These are phyloP conservation scores for Diplotaxis tenuifolia DNA, from an alignment of 345 rosid genomes.

Conservation along the genomic window DNA sequence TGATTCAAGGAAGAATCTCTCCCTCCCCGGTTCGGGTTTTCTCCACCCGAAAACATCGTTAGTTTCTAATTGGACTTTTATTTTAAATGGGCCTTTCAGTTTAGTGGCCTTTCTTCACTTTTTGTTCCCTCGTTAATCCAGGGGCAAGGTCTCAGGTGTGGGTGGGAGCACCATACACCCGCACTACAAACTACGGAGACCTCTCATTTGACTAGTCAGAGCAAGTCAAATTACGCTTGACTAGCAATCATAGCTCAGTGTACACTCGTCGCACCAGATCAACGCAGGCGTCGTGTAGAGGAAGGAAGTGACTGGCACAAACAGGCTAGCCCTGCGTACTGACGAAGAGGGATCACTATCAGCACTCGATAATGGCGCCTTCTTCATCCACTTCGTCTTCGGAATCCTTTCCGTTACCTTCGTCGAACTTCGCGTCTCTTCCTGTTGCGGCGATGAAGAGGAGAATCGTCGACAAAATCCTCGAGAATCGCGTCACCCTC, in stretches of 20 bases:
- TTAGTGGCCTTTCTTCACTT: no score
- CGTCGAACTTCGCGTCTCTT: conserved; percentile 57
- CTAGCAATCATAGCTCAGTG: not conserved
- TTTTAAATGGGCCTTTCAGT: conserved; percentile 22
- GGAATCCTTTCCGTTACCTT: conserved; percentile 40
- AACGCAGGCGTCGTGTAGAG: not conserved
- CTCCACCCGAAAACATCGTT: conserved; percentile 1
- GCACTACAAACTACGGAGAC: not conserved
- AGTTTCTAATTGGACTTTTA: not conserved
- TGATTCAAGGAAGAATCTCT: not conserved
- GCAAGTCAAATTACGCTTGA: not conserved
- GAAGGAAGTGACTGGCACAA: conserved; percentile 12
- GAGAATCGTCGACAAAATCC: conserved; percentile 75
- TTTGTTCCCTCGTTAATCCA: not conserved
- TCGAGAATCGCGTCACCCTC: conserved; percentile 91
- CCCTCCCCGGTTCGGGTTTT: not conserved
- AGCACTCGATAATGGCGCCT: conserved; percentile 40
- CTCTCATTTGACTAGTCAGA: not conserved
- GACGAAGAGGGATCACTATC: not conserved
- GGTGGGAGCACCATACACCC: conserved; percentile 14
- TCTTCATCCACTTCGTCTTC: conserved; percentile 55
- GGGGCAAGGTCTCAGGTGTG: conserved; percentile 17
- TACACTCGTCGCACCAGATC: conserved; percentile 25
- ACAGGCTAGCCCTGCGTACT: not conserved
- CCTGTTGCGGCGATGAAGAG: conserved; percentile 62